A percentile compares a stretch with the other conserved stretches of the same genome.
Conservation (phyloP, 2,329 filamentous ascomycete genomes). For the Apiospora saccharicola region DNA sequence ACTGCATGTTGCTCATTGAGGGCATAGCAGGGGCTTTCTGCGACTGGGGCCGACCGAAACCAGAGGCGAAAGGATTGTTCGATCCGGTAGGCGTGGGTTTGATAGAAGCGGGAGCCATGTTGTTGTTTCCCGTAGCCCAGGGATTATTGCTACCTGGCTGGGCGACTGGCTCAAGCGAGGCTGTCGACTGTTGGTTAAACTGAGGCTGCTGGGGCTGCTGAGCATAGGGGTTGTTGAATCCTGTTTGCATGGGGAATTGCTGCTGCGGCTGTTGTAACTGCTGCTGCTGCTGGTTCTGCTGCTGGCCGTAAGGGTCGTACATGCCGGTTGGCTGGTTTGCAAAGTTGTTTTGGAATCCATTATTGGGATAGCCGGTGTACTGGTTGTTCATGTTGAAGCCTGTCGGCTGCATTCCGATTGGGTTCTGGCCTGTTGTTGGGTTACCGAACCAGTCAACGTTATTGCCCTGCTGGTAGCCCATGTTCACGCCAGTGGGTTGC, state of each 20-base stretch:
- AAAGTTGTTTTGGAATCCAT: constrained; percentile 75
- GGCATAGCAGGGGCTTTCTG: constrained; percentile 68
- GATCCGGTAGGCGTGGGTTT: constrained; percentile 90
- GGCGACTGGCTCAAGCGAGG: constrained; percentile 65
- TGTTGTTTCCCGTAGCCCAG: constrained; percentile 73
- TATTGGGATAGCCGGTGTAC: constrained; percentile 62
- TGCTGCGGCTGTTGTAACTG: constrained; percentile 43
- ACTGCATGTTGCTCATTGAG: constrained; percentile 67
- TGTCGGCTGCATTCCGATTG: constrained; percentile 78
- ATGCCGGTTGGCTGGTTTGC: constrained; percentile 70
- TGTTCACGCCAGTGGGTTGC: constrained; percentile 89
- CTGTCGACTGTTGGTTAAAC: constrained; percentile 51
- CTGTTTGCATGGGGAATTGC: constrained; percentile 58
- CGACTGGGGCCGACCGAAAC: constrained; percentile 69
- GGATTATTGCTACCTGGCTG: constrained; percentile 93
- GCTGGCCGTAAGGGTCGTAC: constrained; percentile 74
- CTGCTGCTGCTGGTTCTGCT: constrained; percentile 52
- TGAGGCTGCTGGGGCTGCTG: constrained; percentile 56
- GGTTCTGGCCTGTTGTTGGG: constrained; percentile 76
- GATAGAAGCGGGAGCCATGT: constrained; percentile 67
- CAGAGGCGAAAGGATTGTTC: constrained; percentile 93
- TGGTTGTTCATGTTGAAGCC: constrained; percentile 68
- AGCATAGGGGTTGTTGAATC: constrained; percentile 62
- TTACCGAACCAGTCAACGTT: constrained; percentile 98
- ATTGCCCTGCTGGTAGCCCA: constrained; percentile 96